A percentile compares a stretch with the other conserved stretches of the same genome.
These are phyloP conservation scores for Cryptococcus amylolentus DNA, from an alignment of 1,284 basidiomycete species.

Conservation along the genomic window DNA sequence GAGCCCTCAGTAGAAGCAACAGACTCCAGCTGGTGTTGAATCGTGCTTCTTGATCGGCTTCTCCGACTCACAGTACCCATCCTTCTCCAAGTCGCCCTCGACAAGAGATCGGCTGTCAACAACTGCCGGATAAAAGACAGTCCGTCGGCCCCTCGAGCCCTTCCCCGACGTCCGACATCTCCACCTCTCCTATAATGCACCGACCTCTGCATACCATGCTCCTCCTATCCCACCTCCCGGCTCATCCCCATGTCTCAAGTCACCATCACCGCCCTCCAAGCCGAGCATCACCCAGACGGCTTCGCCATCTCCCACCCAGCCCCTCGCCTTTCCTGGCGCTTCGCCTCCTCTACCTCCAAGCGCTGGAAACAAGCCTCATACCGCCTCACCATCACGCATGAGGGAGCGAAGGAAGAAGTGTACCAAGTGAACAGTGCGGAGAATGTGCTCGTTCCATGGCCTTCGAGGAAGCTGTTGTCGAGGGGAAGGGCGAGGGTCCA, in stretches of 20 bases:
- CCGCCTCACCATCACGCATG: constrained; percentile 22
- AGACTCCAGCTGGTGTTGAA: too few species aligned
- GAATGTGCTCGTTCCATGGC: constrained; percentile 34
- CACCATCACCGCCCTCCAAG: constrained; percentile 19
- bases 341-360: constrained; percentile 10
- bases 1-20: too few species aligned
- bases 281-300: constrained; percentile 29
- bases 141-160: too few species aligned
- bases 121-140: too few species aligned
- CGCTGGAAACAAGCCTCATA: constrained; percentile 34
- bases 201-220: too few species aligned
- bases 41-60: too few species aligned
- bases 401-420: constrained; percentile 7
- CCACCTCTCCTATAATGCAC: too few species aligned
- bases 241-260: constrained; percentile 9
- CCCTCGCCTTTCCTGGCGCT: constrained; percentile 38
- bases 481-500: constrained; percentile 18
- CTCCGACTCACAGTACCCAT: too few species aligned
- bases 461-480: constrained; percentile 21
- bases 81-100: too few species aligned
- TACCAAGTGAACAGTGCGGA: constrained; percentile 15
- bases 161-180: too few species aligned
- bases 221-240: neutral
- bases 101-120: too few species aligned
- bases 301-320: constrained; percentile 17